Base-by-base conservation (phyloP, 805 yeast species). In the Starmerella sirachaensis region DNA sequence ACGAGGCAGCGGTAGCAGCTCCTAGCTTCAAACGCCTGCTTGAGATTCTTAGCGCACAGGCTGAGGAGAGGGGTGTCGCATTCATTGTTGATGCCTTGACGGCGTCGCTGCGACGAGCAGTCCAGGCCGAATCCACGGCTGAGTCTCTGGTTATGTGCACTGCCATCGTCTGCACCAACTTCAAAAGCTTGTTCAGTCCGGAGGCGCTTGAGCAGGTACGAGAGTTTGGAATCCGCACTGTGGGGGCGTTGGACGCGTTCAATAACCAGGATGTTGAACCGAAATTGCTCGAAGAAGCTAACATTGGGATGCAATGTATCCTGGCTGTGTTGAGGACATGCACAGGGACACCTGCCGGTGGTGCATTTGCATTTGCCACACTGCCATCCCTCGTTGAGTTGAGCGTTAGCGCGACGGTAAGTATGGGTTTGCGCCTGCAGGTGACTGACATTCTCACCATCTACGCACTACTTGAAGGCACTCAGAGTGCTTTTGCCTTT, bases 241-340 rank as follows among this genome's bases (percentile, higher is more conserved):
- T 63, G 58, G 4, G 11, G 5, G 31, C 36, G 2, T 11, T 22
- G 7, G 26, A 14, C 9, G 30, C 31, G 2, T 11, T 30, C 20
- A n/a, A 30, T 5, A 13, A 14, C 10, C 25, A 24, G 7, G 21
- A 12, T 5, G 31, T 16, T 2, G 18, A 10, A 3, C 12, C 25
- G 8, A 38, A 39, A 1, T 3, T n/a, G 17, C 17, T 20, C 13
- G 29, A 35, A 12, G 30, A 29, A 6, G 39, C 64, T 7, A 54
- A 63, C 0, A 59, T 72, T 8, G 62, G 71, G 0, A 61, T 76
- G 10, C 85, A 77, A 45, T 76, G 91, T 12, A 62, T 78, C 35
- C 76, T 68, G 48, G 64, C 76, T 0, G 59, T 82, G 29, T 62
- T 78, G 28, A 52, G 58, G 16, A 31, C 38, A 1, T 30, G 42